phyloP scores from a whole-genome alignment of 805 yeast genomes.

The Saturnispora halmiae region DNA sequence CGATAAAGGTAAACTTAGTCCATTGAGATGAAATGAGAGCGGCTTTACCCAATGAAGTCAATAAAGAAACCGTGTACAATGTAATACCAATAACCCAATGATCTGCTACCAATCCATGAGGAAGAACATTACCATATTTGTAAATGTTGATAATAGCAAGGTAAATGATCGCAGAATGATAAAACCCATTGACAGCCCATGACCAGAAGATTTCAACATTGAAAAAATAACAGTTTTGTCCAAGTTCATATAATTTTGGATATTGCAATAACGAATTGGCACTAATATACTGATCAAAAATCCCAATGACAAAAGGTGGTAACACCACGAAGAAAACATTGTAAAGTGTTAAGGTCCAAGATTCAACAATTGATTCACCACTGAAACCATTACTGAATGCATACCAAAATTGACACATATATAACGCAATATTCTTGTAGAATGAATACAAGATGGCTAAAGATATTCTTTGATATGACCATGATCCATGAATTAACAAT shows the following conservation, averaged over 20 bases:
- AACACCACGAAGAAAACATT: slow-evolving; percentile 89
- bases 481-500: slow-evolving; percentile 87
- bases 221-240: slow-evolving; percentile 82
- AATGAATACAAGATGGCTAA: slow-evolving; percentile 90
- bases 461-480: slow-evolving; percentile 95
- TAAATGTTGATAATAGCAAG: slow-evolving; percentile 63
- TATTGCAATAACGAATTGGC: slow-evolving; percentile 84
- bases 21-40: slow-evolving; percentile 85
- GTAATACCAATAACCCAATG: slow-evolving; percentile 97
- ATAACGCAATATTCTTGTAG: slow-evolving; percentile 89
- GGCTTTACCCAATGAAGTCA: slow-evolving; percentile 91
- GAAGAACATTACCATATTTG: slow-evolving; percentile 53
- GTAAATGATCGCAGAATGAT: slow-evolving; percentile 80
- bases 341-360: slow-evolving; percentile 96
- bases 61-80: slow-evolving; percentile 73
- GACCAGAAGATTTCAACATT: slow-evolving; percentile 93
- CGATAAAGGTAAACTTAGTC: slow-evolving; percentile 87
- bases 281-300: slow-evolving; percentile 91
- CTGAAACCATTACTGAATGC: slow-evolving; percentile 88
- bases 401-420: slow-evolving; percentile 98
- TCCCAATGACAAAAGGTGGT: slow-evolving; percentile 95
- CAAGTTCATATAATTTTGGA: slow-evolving; percentile 86
- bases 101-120: slow-evolving; percentile 64
- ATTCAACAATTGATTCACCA: slow-evolving; percentile 92
- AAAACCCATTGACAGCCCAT: slow-evolving; percentile 93